These are phyloP conservation scores for Orychophragmus violaceus DNA, from an alignment of 345 rosid genomes.

Conservation along the genomic window DNA sequence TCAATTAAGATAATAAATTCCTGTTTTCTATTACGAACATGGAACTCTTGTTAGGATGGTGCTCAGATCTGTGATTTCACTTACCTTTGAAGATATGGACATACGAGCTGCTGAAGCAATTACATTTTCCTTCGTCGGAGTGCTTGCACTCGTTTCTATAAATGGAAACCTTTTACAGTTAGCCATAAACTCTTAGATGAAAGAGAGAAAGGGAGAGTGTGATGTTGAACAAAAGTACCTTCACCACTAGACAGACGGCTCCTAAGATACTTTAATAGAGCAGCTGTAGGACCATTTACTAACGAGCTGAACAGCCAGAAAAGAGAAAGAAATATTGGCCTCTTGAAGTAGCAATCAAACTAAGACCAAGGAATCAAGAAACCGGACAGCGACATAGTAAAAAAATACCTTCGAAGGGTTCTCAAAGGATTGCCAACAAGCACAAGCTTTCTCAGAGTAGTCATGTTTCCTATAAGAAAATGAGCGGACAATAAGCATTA, in stretches of 20 bases:
- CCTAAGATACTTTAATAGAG: conserved; percentile 71
- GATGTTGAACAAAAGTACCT: conserved; percentile 40
- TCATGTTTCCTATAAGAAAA: conserved; percentile 61
- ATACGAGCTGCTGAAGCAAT: conserved; percentile 75
- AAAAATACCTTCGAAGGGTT: conserved; percentile 69
- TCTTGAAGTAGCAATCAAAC: conserved; percentile 15
- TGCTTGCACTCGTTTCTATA: conserved; percentile 54
- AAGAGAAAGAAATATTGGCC: neutral
- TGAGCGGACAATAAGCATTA: neutral
- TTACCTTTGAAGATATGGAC: conserved; percentile 80
- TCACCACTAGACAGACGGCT: conserved; percentile 74
- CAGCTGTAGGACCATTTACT: conserved; percentile 87
- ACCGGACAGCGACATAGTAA: neutral
- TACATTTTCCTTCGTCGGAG: conserved; percentile 52
- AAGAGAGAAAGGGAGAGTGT: conserved; percentile 9
- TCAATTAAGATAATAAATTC: neutral
- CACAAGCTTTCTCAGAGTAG: conserved; percentile 64
- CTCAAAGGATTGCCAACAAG: conserved; percentile 84
- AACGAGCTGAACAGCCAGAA: conserved; percentile 49
- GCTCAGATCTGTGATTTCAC: conserved; percentile 12
- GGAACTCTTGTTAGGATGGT: conserved; percentile 1
- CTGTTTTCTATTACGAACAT: neutral
- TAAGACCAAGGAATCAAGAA: neutral
- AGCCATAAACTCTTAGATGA: conserved; percentile 5
- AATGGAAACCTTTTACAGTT: conserved; percentile 8